phyloP scores from a whole-genome alignment of 1,139 yeast species.

The Kurtzmaniella quercitrusa region DNA sequence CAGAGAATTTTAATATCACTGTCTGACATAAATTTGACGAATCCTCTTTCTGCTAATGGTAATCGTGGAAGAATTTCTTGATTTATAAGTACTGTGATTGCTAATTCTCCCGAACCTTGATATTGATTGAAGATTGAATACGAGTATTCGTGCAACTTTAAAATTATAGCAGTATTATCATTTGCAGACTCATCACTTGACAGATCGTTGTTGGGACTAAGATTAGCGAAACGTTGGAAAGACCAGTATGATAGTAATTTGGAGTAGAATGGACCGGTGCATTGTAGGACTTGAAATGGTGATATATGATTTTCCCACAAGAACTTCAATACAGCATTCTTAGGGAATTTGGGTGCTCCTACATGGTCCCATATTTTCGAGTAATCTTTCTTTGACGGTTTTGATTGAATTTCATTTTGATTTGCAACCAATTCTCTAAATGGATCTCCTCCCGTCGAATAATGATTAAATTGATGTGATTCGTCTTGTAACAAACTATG shows the following conservation, averaged over 20 bases:
- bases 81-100: conserved; percentile 39
- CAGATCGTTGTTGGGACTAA: conserved; percentile 15
- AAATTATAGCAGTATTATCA: conserved; percentile 21
- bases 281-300: conserved; percentile 39
- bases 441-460: conserved; percentile 26
- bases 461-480: conserved; percentile 31
- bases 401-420: conserved; percentile 9
- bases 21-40: conserved; percentile 26
- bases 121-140: conserved; percentile 43
- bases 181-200: neutral
- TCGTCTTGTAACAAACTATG: conserved; percentile 32
- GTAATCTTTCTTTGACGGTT: conserved; percentile 1
- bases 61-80: conserved; percentile 38
- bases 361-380: conserved; percentile 30
- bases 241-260: conserved; percentile 43
- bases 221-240: conserved; percentile 34
- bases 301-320: conserved; percentile 39
- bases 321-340: conserved; percentile 25
- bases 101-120: conserved; percentile 44
- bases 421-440: conserved; percentile 22
- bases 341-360: conserved; percentile 41
- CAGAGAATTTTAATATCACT: conserved; percentile 26
- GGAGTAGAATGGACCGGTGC: conserved; percentile 38
- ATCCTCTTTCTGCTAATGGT: conserved; percentile 42
- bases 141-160: conserved; percentile 39